phyloP scores from a whole-genome alignment of 2,329 filamentous ascomycete species.

The Metarhizium sp. region DNA sequence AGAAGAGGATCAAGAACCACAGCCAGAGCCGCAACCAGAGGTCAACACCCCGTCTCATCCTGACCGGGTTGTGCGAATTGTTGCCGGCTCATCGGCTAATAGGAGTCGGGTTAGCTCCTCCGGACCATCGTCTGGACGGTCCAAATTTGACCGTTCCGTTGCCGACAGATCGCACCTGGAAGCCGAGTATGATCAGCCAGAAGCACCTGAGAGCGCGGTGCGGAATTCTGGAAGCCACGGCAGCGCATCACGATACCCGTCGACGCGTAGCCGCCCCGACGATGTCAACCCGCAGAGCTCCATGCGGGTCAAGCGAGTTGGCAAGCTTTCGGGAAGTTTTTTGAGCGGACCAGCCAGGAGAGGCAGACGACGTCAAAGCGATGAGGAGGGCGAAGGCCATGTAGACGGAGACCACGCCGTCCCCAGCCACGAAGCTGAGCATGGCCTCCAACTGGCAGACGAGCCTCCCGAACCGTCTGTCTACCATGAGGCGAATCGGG shows the following conservation, averaged over 20 bases:
- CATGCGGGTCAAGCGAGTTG: slow-evolving; percentile 67
- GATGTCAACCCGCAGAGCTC: slow-evolving; percentile 66
- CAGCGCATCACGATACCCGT: slow-evolving; percentile 43
- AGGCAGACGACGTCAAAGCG: slow-evolving; percentile 58
- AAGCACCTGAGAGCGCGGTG: slow-evolving; percentile 40
- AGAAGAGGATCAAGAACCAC: slow-evolving; percentile 28
- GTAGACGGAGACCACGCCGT: slow-evolving; percentile 30
- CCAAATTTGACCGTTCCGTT: slow-evolving; percentile 22
- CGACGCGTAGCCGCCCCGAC: slow-evolving; percentile 42
- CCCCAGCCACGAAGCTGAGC: slow-evolving; percentile 33
- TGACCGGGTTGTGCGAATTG: slow-evolving; percentile 46
- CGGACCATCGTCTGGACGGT: slow-evolving; percentile 26
- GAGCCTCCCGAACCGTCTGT: slow-evolving; percentile 32
- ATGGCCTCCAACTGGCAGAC: slow-evolving; percentile 23
- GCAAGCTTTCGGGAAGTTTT: slow-evolving; percentile 66
- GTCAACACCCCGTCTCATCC: slow-evolving; percentile 46
- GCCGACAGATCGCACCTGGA: slow-evolving; percentile 26
- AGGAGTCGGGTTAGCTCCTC: slow-evolving; percentile 26
- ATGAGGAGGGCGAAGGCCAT: slow-evolving; percentile 49
- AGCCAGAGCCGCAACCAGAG: slow-evolving; percentile 27
- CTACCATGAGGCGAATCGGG: slow-evolving; percentile 32
- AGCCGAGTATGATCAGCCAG: slow-evolving; percentile 35
- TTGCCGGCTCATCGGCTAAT: slow-evolving; percentile 40
- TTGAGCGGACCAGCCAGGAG: slow-evolving; percentile 71
- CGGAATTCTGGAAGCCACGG: slow-evolving; percentile 39